phyloP scores from a whole-genome alignment of 2,329 filamentous ascomycete species.

The Scopulariopsis brevicaulis region DNA sequence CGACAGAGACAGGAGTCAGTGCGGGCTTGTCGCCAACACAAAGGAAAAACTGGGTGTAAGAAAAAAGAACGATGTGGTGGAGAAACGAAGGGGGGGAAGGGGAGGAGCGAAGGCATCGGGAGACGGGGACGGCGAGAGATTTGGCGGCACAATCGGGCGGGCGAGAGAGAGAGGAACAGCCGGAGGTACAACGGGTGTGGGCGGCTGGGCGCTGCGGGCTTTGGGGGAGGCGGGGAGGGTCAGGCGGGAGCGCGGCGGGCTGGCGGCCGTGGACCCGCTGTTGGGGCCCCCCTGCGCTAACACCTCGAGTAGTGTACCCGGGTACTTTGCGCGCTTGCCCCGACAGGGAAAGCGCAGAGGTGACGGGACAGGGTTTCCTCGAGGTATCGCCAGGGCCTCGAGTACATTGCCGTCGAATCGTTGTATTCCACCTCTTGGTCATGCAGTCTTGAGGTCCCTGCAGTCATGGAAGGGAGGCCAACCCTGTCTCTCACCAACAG shows the following conservation, averaged over 20 bases:
- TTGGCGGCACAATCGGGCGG: background rate
- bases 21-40: background rate
- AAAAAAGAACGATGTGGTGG: constrained; percentile 12
- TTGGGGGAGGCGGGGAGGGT: background rate
- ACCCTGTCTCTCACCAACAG: background rate
- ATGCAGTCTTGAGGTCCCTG: background rate
- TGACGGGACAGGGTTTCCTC: background rate
- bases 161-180: background rate
- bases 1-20: background rate
- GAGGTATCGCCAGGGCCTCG: background rate
- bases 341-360: background rate
- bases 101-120: constrained; percentile 8
- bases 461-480: background rate
- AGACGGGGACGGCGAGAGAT: background rate
- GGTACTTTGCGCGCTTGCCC: background rate
- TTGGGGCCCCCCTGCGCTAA: background rate
- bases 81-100: constrained; percentile 6
- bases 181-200: background rate
- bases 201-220: background rate
- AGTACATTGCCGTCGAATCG: background rate
- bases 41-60: constrained; percentile 1
- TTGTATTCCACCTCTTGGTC: background rate
- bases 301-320: background rate
- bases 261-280: background rate
- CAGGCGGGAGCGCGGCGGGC: background rate